Base-by-base conservation (phyloP, 2,329 filamentous ascomycete species). In the Zymoseptoria brevis region DNA sequence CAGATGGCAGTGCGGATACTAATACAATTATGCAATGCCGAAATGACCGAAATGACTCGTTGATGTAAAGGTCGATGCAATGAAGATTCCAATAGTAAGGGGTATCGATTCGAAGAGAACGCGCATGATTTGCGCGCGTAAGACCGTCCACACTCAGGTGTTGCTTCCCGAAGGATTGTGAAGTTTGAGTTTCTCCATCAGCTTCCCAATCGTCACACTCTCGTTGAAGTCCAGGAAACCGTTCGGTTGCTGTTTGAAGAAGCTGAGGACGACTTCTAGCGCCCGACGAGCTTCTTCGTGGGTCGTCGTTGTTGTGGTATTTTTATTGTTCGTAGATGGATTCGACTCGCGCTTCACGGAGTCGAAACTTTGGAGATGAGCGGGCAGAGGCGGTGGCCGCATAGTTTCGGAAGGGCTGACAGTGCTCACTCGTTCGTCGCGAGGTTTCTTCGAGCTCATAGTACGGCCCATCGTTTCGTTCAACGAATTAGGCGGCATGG, bases 231-330 rank as follows among this genome's bases (percentile, higher is more conserved):
- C 89, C 16, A 89, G 83, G 30, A 90, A 82, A 1, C 85, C 87
- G 21, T 74, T 77, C 0, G 86, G 84, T 65, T 88, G 83, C 61
- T 86, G 85, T 67, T 90, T 83, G 72, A 96, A 88, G 70, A 93
- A 96, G 61, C 77, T 87, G 72, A 96, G 82, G 19, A 96, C 83
- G 2, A 92, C 86, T 68, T 93, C 87, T 4, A 95, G 81, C 1
- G 92, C 93, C 55, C 85, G 82, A 48, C 89, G 83, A 3, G 92
- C 92, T 72, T 97, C 91, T 67, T 96, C 91, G 66, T 91, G 88
- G 0, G 87, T 90, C 0, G 88, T 88, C 1, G 87, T 88, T 75
- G 54, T 84, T 60, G 55, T 24, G 60, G 58, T 5, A 62, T 54
- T 7, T 54, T 58, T 19, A 64, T 58, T 8, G 71, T 75, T 60